phyloP scores from a whole-genome alignment of 2,329 filamentous ascomycete species.

The Aspergillus sp. region DNA sequence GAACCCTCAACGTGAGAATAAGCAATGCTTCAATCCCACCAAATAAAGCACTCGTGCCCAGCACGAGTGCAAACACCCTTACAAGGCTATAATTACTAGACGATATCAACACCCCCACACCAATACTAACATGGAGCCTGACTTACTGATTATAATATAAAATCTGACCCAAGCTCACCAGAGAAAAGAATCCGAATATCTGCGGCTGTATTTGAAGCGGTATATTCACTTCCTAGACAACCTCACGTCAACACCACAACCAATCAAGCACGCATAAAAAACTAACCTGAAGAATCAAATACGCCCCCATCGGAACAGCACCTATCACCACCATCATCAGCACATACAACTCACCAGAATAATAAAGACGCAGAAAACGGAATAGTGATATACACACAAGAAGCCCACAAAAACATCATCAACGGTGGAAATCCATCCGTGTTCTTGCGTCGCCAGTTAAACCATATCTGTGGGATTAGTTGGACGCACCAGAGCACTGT shows the following conservation, averaged over 20 bases:
- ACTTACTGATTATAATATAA: conserved; percentile 48
- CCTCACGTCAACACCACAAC: not conserved
- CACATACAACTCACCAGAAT: too few species aligned
- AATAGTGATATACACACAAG: conserved; percentile 43
- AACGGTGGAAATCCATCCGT: conserved; percentile 56
- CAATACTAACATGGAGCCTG: not conserved
- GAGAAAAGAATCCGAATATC: conserved; percentile 46
- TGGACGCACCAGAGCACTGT: conserved; percentile 39
- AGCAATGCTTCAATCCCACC: conserved; percentile 53
- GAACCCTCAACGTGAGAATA: conserved; percentile 53
- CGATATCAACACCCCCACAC: conserved; percentile 3
- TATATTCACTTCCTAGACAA: conserved; percentile 48
- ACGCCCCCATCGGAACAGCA: conserved; percentile 48
- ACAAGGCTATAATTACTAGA: conserved; percentile 35
- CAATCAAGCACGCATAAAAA: not conserved
- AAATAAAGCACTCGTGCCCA: conserved; percentile 41
- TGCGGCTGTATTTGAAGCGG: conserved; percentile 53
- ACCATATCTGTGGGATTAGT: conserved; percentile 50
- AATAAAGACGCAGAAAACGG: too few species aligned
- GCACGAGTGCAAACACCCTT: conserved; percentile 42
- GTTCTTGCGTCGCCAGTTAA: conserved; percentile 57
- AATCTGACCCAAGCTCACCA: conserved; percentile 50
- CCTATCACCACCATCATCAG: conserved; percentile 17
- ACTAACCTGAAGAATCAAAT: conserved; percentile 46
- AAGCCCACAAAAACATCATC: conserved; percentile 63